Evolutionary conservation across 805 yeast species (phyloP).

Genomic region (Saturnispora kantuleensis): DNA sequence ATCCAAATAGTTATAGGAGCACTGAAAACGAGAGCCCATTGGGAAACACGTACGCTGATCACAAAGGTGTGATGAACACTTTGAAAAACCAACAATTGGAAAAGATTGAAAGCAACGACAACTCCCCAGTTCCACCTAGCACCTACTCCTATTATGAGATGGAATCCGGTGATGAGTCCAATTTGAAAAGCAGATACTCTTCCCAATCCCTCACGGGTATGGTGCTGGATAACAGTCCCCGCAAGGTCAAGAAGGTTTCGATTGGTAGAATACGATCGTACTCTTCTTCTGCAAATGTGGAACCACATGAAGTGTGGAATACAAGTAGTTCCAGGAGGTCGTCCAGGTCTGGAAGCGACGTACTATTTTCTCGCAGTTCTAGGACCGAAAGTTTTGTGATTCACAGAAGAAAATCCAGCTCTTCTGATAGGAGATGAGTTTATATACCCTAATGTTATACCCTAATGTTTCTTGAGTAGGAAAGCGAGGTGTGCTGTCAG

Average conservation of each 20-base stretch:
- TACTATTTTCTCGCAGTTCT: too few species aligned
- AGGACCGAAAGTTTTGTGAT: too few species aligned
- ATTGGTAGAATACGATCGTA: slow-evolving; percentile 1
- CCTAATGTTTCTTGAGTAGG: too few species aligned
- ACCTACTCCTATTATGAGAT: slow-evolving; percentile 5
- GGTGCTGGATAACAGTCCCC: background rate
- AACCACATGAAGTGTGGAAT: too few species aligned
- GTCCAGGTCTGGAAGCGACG: too few species aligned
- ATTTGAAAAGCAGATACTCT: background rate
- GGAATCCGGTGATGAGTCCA: background rate
- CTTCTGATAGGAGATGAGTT: background rate
- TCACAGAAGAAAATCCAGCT: background rate
- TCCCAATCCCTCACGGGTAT: background rate
- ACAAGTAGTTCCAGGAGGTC: too few species aligned
- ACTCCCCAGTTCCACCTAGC: background rate
- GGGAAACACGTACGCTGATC: slow-evolving; percentile 1
- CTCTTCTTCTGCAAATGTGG: background rate
- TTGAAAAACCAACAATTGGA: slow-evolving; percentile 1
- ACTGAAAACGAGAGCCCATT: slow-evolving; percentile 3
- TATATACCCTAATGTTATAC: too few species aligned
- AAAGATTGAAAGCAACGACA: background rate
- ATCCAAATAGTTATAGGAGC: background rate
- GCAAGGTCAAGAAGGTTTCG: background rate
- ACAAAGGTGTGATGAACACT: background rate
- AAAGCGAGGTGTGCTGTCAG: too few species aligned